These are phyloP conservation scores for Penicillium ucsense DNA, from an alignment of 495 filamentous ascomycete species.

Conservation along the genomic window DNA sequence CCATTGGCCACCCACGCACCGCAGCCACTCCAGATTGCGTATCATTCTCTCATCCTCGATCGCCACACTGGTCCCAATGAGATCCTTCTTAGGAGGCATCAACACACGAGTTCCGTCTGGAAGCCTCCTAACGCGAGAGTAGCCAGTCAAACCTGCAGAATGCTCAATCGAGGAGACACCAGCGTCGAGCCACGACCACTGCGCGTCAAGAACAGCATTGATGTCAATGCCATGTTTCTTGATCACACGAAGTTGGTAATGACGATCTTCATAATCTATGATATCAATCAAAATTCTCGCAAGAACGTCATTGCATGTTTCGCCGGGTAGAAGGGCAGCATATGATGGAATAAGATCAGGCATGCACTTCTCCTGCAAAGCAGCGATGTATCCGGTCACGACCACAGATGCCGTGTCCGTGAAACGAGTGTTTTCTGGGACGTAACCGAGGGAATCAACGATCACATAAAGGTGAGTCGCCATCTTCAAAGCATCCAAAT, in stretches of 20 bases:
- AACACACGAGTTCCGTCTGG: constrained; percentile 25
- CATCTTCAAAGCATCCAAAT: constrained; percentile 33
- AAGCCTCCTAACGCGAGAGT: constrained; percentile 23
- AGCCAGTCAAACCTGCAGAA: constrained; percentile 18
- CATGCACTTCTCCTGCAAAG: constrained; percentile 57
- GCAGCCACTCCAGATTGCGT: constrained; percentile 74
- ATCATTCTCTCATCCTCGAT: constrained; percentile 62
- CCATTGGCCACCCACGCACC: constrained; percentile 61
- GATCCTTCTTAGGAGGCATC: constrained; percentile 45
- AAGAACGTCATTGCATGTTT: constrained; percentile 34
- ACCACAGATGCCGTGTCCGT: constrained; percentile 34
- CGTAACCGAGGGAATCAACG: constrained; percentile 28
- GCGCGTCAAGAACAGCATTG: constrained; percentile 40
- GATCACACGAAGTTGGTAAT: constrained; percentile 42
- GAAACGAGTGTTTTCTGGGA: constrained; percentile 24
- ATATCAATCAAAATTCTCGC: constrained; percentile 52
- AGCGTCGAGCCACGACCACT: constrained; percentile 41
- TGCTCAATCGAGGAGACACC: constrained; percentile 25
- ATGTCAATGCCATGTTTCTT: constrained; percentile 43
- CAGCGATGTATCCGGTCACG: constrained; percentile 65
- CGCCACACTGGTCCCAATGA: constrained; percentile 53
- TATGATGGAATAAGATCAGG: constrained; percentile 77
- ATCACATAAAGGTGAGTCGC: constrained; percentile 43
- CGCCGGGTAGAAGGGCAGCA: constrained; percentile 57
- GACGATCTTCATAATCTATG: constrained; percentile 44